Percentiles rank a stretch among this genome's conserved stretches.
Conservation (phyloP, 495 filamentous ascomycete species). For the Penicillium samsonianum region DNA sequence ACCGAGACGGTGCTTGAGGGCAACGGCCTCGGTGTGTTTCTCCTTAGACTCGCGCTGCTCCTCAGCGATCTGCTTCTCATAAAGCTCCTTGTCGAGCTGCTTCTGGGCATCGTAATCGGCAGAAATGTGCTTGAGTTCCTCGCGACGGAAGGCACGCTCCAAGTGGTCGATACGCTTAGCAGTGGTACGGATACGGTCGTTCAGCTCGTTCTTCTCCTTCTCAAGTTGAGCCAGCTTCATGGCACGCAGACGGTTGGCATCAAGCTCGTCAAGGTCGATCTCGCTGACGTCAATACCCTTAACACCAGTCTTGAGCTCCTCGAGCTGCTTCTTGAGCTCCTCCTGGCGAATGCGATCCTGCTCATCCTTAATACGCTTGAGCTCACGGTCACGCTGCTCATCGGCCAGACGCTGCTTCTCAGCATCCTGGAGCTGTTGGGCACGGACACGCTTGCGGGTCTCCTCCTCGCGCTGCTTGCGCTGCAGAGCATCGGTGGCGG, state of each 20-base stretch:
- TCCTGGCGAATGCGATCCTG: slow-evolving; percentile 88
- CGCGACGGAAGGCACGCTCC: slow-evolving; percentile 92
- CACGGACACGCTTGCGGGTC: slow-evolving; percentile 75
- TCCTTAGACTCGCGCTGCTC: slow-evolving; percentile 75
- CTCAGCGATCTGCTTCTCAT: slow-evolving; percentile 74
- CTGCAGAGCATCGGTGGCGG: slow-evolving; percentile 79
- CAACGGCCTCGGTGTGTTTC: slow-evolving; percentile 88
- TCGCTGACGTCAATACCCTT: slow-evolving; percentile 77
- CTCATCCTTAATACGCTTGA: slow-evolving; percentile 84
- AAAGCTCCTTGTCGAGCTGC: slow-evolving; percentile 74
- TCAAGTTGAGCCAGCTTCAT: slow-evolving; percentile 95
- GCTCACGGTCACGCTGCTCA: slow-evolving; percentile 88
- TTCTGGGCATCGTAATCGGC: slow-evolving; percentile 86
- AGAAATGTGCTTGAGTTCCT: slow-evolving; percentile 88
- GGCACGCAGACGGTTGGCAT: slow-evolving; percentile 83
- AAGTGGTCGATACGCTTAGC: slow-evolving; percentile 97
- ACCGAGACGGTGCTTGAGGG: slow-evolving; percentile 86
- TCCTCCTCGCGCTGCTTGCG: slow-evolving; percentile 91
- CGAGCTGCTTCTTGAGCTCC: slow-evolving; percentile 92
- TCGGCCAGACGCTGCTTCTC: slow-evolving; percentile 84
- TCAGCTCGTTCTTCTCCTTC: slow-evolving; percentile 93
- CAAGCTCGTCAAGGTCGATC: slow-evolving; percentile 81
- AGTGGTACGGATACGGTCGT: slow-evolving; percentile 85
- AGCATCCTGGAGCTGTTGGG: slow-evolving; percentile 82
- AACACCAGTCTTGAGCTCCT: slow-evolving; percentile 84